Percentiles rank a stretch among this genome's conserved stretches.
phyloP scores from a whole-genome alignment of 179 eudicot genomes.

The Spinacia oleracea region DNA sequence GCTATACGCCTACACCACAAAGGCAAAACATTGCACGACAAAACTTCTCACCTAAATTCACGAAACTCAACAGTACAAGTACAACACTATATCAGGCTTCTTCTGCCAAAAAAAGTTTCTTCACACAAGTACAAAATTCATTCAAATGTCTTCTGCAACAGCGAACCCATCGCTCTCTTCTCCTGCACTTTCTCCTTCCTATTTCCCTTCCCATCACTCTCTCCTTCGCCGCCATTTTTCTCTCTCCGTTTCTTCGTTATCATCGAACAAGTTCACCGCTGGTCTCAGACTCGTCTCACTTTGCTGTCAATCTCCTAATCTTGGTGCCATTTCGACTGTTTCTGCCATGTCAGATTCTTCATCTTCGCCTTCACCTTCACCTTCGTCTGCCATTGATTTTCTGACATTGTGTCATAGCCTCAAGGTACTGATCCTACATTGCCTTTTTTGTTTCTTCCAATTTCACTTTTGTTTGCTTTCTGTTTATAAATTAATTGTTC shows the following conservation, averaged over 20 bases:
- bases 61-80: too few species aligned
- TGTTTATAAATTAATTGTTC: neutral
- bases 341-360: constrained; percentile 26
- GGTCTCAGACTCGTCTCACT: constrained; percentile 21
- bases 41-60: too few species aligned
- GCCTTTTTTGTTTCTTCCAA: neutral
- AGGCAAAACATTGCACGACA: too few species aligned
- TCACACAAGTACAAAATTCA: neutral
- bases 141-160: constrained; percentile 16
- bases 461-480: neutral
- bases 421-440: constrained; percentile 29
- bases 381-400: constrained; percentile 46
- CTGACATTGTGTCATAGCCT: constrained; percentile 46
- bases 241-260: neutral
- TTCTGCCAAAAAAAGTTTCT: too few species aligned
- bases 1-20: too few species aligned
- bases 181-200: neutral
- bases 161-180: constrained; percentile 21
- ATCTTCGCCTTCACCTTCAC: constrained; percentile 27
- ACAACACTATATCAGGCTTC: too few species aligned
- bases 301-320: constrained; percentile 29
- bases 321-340: neutral
- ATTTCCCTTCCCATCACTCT: constrained; percentile 1
- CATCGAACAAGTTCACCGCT: constrained; percentile 2
- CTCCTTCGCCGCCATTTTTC: constrained; percentile 17